Evolutionary conservation across 2,329 filamentous ascomycete species (phyloP).

Genomic region (Truncatella angustata): DNA sequence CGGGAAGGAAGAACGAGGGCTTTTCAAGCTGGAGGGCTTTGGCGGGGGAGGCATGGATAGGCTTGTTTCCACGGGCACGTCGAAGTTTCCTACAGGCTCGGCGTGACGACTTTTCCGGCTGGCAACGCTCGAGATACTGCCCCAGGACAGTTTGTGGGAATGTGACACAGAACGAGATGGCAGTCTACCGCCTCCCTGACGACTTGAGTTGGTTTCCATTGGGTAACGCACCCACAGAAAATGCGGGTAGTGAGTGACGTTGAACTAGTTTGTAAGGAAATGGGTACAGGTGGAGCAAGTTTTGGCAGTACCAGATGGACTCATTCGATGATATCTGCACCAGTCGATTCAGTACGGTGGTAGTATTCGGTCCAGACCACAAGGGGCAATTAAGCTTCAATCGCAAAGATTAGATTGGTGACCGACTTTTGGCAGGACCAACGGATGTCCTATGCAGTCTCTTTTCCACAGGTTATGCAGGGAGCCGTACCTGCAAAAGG

Average conservation of each 20-base stretch:
- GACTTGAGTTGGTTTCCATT: conserved; percentile 13
- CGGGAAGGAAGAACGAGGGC: conserved; percentile 39
- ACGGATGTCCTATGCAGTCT: neutral
- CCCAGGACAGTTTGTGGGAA: conserved; percentile 41
- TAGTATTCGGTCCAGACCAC: conserved; percentile 1
- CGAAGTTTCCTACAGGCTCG: conserved; percentile 55
- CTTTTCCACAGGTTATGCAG: too few relatives aligned
- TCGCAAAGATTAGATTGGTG: neutral
- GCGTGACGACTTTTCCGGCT: conserved; percentile 57
- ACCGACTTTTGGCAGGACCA: neutral
- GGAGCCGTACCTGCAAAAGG: too few relatives aligned
- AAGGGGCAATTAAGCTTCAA: neutral
- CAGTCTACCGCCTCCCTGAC: conserved; percentile 14
- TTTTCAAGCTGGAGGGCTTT: conserved; percentile 39
- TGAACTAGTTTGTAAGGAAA: neutral
- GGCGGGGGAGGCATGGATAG: conserved; percentile 62
- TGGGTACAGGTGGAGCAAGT: neutral
- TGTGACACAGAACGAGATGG: conserved; percentile 21
- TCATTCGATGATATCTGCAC: too few relatives aligned
- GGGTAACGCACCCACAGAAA: neutral
- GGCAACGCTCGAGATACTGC: conserved; percentile 25
- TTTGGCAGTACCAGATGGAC: neutral
- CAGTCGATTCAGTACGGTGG: neutral
- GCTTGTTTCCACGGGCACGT: conserved; percentile 57
- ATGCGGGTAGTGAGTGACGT: neutral